Base-by-base conservation (phyloP, 2,329 filamentous ascomycete genomes). In the Pseudogymnoascus sp. region DNA sequence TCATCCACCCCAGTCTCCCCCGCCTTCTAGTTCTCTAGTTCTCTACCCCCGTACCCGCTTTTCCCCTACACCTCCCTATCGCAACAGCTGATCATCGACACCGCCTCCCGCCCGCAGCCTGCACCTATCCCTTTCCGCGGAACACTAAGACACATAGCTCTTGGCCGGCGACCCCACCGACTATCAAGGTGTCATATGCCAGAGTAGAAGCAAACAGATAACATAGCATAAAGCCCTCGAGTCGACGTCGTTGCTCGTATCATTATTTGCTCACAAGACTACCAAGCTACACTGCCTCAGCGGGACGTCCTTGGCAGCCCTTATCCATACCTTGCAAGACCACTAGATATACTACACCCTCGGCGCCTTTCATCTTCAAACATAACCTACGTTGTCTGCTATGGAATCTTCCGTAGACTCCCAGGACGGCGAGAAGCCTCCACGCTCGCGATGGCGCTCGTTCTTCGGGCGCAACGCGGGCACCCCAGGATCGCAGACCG, bases 141-240 rank as follows among this genome's bases (percentile, higher is more conserved):
- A 33, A 2, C 29, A 4, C n/a, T 56, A 6, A 56, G 50, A 33
- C 50, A 56, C 11, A 19, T 56, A 56, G 50, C 50, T 56, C 50
- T 56, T 56, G 29, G 50, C 50, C 50, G 11, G n/a, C 26, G 7
- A 56, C 50, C 50, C 50, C 50, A 56, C 50, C 29, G 29, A 56
- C 50, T 56, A 56, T 21, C 50, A 56, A 56, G 50, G 50, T 56
- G 50, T 33, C 50, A 56, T 56, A 56, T 56, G 50, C 29, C 26
- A 33, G 50, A 7, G 50, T 33, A 56, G 50, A 29, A 56, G 7
- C n/a, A 33, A 13, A 33, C 50, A 56, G 26, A 56, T 56, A 56
- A 56, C n/a, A 56, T 56, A 29, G 50, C 50, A 21, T 56, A 56
- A 56, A 33, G 29, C 29, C 50, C 50, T 56, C 50, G 26, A 56